A percentile compares a stretch with the other conserved stretches of the same genome.
Evolutionary conservation across 257 asterid species (phyloP).

Genomic region (Solanum paucissectum): DNA sequence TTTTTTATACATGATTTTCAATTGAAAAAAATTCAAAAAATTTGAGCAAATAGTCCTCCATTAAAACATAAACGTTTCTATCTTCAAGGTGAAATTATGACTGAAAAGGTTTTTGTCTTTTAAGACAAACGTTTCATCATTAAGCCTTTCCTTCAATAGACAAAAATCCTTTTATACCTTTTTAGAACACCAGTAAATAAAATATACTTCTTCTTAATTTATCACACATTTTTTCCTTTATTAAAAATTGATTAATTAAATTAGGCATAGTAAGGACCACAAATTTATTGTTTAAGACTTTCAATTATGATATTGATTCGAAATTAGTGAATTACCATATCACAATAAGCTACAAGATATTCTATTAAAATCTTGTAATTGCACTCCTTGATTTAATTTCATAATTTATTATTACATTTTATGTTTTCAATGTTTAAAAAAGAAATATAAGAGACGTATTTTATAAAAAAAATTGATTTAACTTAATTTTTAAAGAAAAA

Average conservation of each 20-base stretch:
- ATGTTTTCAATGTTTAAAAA: neutral
- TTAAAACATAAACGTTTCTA: too few relatives aligned
- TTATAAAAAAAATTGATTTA: too few relatives aligned
- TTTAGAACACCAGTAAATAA: too few relatives aligned
- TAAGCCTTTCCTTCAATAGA: neutral
- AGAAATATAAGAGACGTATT: neutral
- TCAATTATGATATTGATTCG: neutral
- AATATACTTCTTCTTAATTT: too few relatives aligned
- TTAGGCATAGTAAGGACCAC: neutral
- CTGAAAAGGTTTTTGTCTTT: neutral
- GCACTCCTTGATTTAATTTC: neutral
- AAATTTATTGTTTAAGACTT: neutral
- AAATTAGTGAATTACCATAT: neutral
- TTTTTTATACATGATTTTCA: neutral
- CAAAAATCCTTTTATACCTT: too few relatives aligned
- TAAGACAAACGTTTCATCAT: too few relatives aligned
- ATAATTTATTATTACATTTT: too few relatives aligned
- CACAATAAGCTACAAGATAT: neutral
- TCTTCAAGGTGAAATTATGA: neutral
- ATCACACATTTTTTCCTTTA: neutral
- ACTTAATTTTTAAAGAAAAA: too few relatives aligned
- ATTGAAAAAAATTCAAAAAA: too few relatives aligned
- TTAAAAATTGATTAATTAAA: too few relatives aligned
- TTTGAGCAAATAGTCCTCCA: neutral
- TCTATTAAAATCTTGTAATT: neutral